These are phyloP conservation scores for Aspergillus bridgeri DNA, from an alignment of 495 filamentous ascomycete genomes.

Conservation along the genomic window DNA sequence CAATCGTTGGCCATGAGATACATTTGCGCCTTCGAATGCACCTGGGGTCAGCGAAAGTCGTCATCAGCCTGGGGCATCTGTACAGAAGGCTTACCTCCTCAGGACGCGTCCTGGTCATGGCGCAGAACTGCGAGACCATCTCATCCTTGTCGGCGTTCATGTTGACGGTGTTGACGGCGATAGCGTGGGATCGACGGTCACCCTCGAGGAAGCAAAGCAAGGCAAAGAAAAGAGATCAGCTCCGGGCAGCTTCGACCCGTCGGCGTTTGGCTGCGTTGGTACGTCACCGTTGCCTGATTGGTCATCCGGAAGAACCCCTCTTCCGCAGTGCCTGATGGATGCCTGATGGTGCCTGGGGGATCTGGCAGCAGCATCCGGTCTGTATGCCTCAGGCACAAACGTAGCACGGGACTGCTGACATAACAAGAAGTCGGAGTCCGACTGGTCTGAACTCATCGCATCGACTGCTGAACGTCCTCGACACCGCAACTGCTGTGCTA, in stretches of 20 bases:
- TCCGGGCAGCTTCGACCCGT: too few species aligned
- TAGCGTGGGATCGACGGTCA: background rate
- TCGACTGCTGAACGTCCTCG: too few species aligned
- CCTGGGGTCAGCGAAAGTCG: constrained; percentile 2
- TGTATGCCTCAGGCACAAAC: too few species aligned
- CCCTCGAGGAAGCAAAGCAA: background rate
- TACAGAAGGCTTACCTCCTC: constrained; percentile 52
- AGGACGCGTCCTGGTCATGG: constrained; percentile 62
- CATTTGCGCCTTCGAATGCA: constrained; percentile 56
- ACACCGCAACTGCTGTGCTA: background rate
- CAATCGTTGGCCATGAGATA: constrained; percentile 66
- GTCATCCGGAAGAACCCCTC: constrained; percentile 37
- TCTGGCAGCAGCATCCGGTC: background rate
- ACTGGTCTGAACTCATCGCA: too few species aligned
- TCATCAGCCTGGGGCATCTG: too few species aligned
- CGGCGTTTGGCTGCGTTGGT: too few species aligned
- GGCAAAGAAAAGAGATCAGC: background rate
- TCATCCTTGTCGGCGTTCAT: constrained; percentile 59
- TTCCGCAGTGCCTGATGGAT: too few species aligned
- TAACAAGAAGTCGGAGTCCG: too few species aligned
- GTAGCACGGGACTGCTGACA: too few species aligned
- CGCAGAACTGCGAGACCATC: constrained; percentile 69
- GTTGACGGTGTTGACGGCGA: constrained; percentile 48
- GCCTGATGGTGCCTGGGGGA: constrained; percentile 18
- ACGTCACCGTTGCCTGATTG: constrained; percentile 49